phyloP scores from a whole-genome alignment of 306 rosid species.

The Castanea sativa region DNA sequence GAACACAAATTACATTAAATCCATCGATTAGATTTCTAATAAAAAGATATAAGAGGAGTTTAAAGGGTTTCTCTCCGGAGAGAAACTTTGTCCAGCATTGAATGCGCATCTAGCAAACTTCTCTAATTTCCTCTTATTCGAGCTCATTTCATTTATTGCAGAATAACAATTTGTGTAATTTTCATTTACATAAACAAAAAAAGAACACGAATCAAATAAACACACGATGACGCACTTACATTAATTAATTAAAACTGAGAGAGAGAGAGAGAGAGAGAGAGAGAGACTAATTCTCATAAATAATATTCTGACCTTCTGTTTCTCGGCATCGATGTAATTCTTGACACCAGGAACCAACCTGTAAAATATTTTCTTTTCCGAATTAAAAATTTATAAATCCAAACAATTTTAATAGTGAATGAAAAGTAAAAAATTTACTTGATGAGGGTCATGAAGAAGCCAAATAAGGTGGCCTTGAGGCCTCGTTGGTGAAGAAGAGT shows the following conservation, averaged over 20 bases:
- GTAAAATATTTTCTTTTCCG: not conserved
- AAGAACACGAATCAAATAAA: not conserved
- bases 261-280: too few species aligned
- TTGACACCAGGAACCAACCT: conserved; percentile 54
- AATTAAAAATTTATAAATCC: not conserved
- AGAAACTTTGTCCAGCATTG: not conserved
- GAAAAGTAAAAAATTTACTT: conserved; percentile 19
- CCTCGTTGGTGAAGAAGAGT: conserved; percentile 33
- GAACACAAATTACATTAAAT: too few species aligned
- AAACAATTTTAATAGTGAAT: not conserved
- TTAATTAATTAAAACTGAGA: not conserved
- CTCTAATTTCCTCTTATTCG: not conserved
- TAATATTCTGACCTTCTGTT: conserved; percentile 40
- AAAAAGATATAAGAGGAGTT: too few species aligned
- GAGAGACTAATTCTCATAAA: not conserved
- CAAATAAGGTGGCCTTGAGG: conserved; percentile 34
- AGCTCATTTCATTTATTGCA: conserved; percentile 1
- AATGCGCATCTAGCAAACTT: not conserved
- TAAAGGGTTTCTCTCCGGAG: too few species aligned
- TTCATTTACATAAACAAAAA: not conserved
- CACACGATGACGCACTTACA: not conserved
- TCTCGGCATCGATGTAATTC: conserved; percentile 46
- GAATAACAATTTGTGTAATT: not conserved
- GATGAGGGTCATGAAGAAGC: conserved; percentile 36
- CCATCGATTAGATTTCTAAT: too few species aligned